Base-by-base conservation (phyloP, 2,329 filamentous ascomycete species). In the Colletotrichum incanum region DNA sequence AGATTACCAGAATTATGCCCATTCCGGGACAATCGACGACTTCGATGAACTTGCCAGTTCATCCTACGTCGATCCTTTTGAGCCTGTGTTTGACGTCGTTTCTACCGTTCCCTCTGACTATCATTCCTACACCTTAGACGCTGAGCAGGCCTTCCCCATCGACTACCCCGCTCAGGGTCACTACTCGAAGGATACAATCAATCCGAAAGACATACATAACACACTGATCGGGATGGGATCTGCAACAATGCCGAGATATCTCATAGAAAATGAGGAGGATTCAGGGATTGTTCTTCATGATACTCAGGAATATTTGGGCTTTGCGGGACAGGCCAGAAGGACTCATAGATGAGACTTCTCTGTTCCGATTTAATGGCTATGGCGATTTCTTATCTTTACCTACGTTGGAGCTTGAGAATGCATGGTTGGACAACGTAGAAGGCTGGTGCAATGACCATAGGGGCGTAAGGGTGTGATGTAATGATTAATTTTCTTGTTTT, bases 91-190 rank as follows among this genome's bases (percentile, higher is more conserved):
- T 12, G 70, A 72, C 28, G 70, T 72, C 6, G 70, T 70, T 1
- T 72, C 69, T 2, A 72, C 69, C 8, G 69, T 72, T 16, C 69
- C 69, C 9, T 72, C 70, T 2, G 70, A 72, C 26, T 72, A 70
- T 9, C 70, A 72, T 23, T 72, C 70, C 20, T 72, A 72, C 47
- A 72, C 70, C 20, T 55, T 72, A 65, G 70, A 72, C 41, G 66
- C 62, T n/a, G 70, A 72, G 23, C 65, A 64, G n/a, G 39, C 31
- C 14, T 41, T 72, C 45, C 37, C 65, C 14, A 49, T 67, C 14
- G 70, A 72, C 16, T 72, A 65, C 55, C 41, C 62, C 18, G 49
- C 41, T 23, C 70, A 72, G 14, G 65, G 52, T 7, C 70, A 72
- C 39, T 72, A 72, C 5, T 26, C 52, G 23, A 72, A 65, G 34